Percentiles rank a stretch among this genome's conserved stretches.
Evolutionary conservation across 805 yeast genomes (phyloP).

Genomic region (Metschnikowia cubensis): DNA sequence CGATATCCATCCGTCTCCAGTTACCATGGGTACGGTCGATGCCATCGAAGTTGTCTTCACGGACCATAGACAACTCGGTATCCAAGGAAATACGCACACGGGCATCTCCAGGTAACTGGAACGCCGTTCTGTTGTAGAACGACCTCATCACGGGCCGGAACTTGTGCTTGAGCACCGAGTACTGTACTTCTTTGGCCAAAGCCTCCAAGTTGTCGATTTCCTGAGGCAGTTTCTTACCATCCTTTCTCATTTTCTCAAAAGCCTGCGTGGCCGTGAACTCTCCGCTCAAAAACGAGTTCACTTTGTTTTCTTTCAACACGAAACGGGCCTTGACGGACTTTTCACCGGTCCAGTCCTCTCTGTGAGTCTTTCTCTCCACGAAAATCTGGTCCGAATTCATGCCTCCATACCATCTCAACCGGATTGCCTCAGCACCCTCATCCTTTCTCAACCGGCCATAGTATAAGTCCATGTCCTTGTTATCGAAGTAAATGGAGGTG

Average conservation of each 20-base stretch:
- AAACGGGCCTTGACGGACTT: constrained; percentile 98
- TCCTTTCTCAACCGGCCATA: constrained; percentile 92
- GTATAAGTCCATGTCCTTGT: constrained; percentile 82
- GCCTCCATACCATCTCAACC: constrained; percentile 99
- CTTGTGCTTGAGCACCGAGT: constrained; percentile 76
- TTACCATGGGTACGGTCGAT: constrained; percentile 82
- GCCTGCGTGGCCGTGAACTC: constrained; percentile 83
- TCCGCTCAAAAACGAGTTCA: constrained; percentile 81
- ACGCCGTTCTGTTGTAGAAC: constrained; percentile 96
- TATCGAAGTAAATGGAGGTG: constrained; percentile 94
- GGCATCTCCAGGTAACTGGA: constrained; percentile 99
- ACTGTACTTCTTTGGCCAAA: constrained; percentile 89
- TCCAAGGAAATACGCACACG: constrained; percentile 97
- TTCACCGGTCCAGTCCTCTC: constrained; percentile 99
- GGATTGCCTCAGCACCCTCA: constrained; percentile 98
- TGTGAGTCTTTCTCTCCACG: constrained; percentile 95
- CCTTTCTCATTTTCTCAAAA: constrained; percentile 88
- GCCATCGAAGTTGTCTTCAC: constrained; percentile 97
- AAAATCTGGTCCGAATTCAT: constrained; percentile 90
- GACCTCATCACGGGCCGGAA: constrained; percentile 93
- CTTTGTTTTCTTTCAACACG: constrained; percentile 84
- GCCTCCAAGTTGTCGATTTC: constrained; percentile 92
- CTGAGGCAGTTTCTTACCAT: constrained; percentile 79
- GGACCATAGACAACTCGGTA: constrained; percentile 93
- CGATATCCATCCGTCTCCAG: constrained; percentile 99